Base-by-base conservation (phyloP, 2,329 filamentous ascomycete species). In the Hypomyces rosellus region DNA sequence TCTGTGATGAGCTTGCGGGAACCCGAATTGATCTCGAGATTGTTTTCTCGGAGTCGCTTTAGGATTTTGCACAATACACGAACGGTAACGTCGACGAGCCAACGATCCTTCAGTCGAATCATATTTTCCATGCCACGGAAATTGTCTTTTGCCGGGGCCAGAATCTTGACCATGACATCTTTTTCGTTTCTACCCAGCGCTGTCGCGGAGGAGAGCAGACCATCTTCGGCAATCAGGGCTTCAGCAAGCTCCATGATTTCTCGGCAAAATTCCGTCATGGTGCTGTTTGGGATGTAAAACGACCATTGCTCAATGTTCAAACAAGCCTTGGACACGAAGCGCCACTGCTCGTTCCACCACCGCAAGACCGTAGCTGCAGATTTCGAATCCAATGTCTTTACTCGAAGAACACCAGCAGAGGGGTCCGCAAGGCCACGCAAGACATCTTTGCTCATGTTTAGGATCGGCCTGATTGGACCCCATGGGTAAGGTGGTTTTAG, bases 191-290 rank as follows among this genome's bases (percentile, higher is more conserved):
- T 66, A 8, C 61, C 63, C 11, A 63, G 53, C 5, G 66, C 64
- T 34, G 64, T 65, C 12, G 88, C 86, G 42, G 85, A 86, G 2
- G 88, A 82, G 55, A 99, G 84, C 52, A 96, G 79, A 46, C 84
- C 85, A 65, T 95, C 93, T 59, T 96, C 85, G 38, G 88, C 84
- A 62, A 97, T 88, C 2, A 96, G 77, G 34, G 81, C 78, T 62
- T 95, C 88, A 1, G 92, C 91, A 62, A 96, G 88, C 60, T 97
- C 89, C 81, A 99, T 99, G 13, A 88, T 88, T 63, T 96, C 89
- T 57, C 93, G 85, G 63, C 91, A 96, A 61, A 97, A 96, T 51
- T 96, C 85, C 60, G 90, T 85, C 88, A 99, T 91, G 48, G 81
- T 75, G 16, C 75, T 69, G 63, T 89, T 93, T 46, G 92, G 85